Percentiles rank a stretch among this genome's conserved stretches.
phyloP scores from a whole-genome alignment of 2,329 filamentous ascomycete species.

The Hypoxylon sp. region DNA sequence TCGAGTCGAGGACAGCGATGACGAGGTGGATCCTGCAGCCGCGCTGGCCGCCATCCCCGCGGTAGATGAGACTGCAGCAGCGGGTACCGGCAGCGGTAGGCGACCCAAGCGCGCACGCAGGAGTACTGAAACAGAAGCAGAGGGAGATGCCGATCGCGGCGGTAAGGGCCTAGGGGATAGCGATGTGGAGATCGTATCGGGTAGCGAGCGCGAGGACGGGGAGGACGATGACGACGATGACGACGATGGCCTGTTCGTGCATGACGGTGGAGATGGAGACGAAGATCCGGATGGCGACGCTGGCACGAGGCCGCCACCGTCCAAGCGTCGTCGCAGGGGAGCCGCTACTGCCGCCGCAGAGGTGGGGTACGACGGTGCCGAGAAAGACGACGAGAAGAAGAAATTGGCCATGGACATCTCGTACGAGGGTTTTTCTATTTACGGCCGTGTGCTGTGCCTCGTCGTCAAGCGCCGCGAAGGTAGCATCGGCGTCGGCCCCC shows the following conservation, averaged over 20 bases:
- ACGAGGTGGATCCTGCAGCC: conserved; percentile 63
- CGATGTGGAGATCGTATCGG: conserved; percentile 54
- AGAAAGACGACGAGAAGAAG: conserved; percentile 83
- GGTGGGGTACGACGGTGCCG: conserved; percentile 47
- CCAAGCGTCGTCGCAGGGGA: conserved; percentile 61
- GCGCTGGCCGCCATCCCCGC: conserved; percentile 68
- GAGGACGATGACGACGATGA: conserved; percentile 43
- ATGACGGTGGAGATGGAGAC: conserved; percentile 42
- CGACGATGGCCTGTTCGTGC: conserved; percentile 49
- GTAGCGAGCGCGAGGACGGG: conserved; percentile 51
- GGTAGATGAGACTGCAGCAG: conserved; percentile 45
- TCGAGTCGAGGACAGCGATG: conserved; percentile 70
- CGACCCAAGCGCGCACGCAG: conserved; percentile 50
- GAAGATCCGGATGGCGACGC: conserved; percentile 53
- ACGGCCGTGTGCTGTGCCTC: conserved; percentile 90
- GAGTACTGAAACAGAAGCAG: conserved; percentile 44
- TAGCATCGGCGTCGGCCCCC: conserved; percentile 54
- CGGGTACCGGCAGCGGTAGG: conserved; percentile 45
- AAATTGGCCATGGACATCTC: conserved; percentile 86
- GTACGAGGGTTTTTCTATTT: conserved; percentile 97
- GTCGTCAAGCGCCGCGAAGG: conserved; percentile 82
- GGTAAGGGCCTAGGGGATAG: conserved; percentile 47
- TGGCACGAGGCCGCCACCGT: conserved; percentile 57
- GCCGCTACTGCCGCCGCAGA: conserved; percentile 40
- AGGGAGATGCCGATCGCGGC: conserved; percentile 39